phyloP scores from a whole-genome alignment of 768 basidiomycete species.

The Boletus patriciae region DNA sequence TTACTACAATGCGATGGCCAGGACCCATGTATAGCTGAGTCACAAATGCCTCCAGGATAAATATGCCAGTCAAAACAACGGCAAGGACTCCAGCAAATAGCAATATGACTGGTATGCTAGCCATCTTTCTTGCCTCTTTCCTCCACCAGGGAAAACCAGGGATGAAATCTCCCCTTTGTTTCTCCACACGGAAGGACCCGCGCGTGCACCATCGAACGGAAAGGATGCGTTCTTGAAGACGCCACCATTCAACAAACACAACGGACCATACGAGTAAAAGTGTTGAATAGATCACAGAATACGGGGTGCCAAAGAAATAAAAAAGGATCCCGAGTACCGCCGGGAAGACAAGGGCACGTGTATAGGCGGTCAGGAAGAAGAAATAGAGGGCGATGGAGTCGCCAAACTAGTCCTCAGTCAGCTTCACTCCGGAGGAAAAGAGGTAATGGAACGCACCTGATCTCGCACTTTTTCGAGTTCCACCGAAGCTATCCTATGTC shows the following conservation, averaged over 20 bases:
- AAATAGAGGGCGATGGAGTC: constrained; percentile 87
- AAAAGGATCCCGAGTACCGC: constrained; percentile 66
- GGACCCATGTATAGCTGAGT: constrained; percentile 87
- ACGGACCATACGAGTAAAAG: constrained; percentile 83
- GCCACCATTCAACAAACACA: constrained; percentile 90
- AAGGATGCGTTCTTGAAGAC: constrained; percentile 79
- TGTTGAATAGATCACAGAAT: constrained; percentile 74
- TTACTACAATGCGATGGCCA: constrained; percentile 72
- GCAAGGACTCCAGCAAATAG: constrained; percentile 70
- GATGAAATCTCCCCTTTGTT: constrained; percentile 59
- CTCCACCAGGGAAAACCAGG: constrained; percentile 69
- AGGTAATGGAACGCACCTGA: constrained; percentile 49
- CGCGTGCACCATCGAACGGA: constrained; percentile 80
- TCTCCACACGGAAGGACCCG: constrained; percentile 75
- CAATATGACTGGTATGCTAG: constrained; percentile 70
- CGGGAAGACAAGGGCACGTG: constrained; percentile 74
- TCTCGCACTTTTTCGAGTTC: constrained; percentile 70
- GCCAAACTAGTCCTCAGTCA: constrained; percentile 54
- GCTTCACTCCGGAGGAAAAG: neutral
- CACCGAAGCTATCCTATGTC: constrained; percentile 57
- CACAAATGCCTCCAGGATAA: constrained; percentile 88
- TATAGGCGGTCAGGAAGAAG: constrained; percentile 82
- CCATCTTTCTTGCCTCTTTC: constrained; percentile 64
- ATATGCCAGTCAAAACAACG: constrained; percentile 74
- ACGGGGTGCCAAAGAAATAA: constrained; percentile 70